Percentiles rank a stretch among this genome's conserved stretches.
These are phyloP conservation scores for Kodamaea sp. DNA, from an alignment of 1,139 yeast species.

Conservation along the genomic window DNA sequence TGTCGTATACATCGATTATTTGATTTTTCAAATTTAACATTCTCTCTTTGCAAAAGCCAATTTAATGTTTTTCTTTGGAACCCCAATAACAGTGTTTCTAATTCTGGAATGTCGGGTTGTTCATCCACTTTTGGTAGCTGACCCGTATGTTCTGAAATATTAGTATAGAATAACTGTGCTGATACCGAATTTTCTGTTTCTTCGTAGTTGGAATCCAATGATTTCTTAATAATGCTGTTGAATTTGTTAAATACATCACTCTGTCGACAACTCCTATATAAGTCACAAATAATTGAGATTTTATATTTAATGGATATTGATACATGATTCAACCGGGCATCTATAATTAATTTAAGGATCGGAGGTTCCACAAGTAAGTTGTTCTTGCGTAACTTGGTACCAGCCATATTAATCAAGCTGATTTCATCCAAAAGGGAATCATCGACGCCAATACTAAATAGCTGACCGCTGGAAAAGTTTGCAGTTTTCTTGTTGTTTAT, in stretches of 20 bases:
- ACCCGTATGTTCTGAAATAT: slow-evolving; percentile 32
- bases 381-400: slow-evolving; percentile 10
- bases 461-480: slow-evolving; percentile 1
- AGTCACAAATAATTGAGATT: slow-evolving; percentile 8
- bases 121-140: slow-evolving; percentile 17
- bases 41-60: slow-evolving; percentile 65
- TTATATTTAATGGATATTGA: slow-evolving; percentile 8
- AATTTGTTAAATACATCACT: slow-evolving; percentile 10
- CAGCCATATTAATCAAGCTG: slow-evolving; percentile 9
- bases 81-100: slow-evolving; percentile 46
- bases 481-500: slow-evolving; percentile 10
- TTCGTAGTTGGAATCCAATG: not conserved
- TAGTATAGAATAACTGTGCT: slow-evolving; percentile 27
- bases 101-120: slow-evolving; percentile 40
- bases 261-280: slow-evolving; percentile 10
- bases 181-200: slow-evolving; percentile 5
- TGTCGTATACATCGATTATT: slow-evolving; percentile 21
- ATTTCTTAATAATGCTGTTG: slow-evolving; percentile 1
- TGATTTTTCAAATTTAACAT: slow-evolving; percentile 36
- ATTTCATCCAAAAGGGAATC: slow-evolving; percentile 8
- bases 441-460: slow-evolving; percentile 2
- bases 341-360: slow-evolving; percentile 6
- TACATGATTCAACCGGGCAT: slow-evolving; percentile 4
- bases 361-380: slow-evolving; percentile 10
- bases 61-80: slow-evolving; percentile 63